Evolutionary conservation across 345 rosid species (phyloP), one percentile per base, ranked within the genome.

Genomic region (Citrus unshiu): DNA sequence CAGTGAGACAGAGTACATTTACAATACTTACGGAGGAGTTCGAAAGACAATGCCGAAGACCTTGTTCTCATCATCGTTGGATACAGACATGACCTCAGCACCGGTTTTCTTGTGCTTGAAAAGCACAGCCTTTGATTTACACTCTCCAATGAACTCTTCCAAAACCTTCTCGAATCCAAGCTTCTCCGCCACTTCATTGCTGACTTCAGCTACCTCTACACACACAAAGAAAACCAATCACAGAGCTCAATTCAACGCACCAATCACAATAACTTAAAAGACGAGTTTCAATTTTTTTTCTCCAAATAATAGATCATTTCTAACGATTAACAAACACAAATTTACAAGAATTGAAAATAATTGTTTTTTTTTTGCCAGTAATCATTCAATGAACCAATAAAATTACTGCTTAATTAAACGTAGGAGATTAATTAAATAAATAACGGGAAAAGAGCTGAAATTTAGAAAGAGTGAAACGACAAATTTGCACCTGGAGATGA

Each of bases 101-200:
- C 98, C 98, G 3, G 98, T 93, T 85, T 91, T 94, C 88, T 91
- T 96, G 83, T 96, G 99, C 77, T 84, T 93, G 82, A 91, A 93
- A 22, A 96, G 93, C 67, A 86, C 85, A 59, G 91, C 95, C 75
- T 86, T 94, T 27, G 99, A 96, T 84, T 96, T 94, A 79, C 98
- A 94, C 86, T 96, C 99, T 13, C 86, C 87, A 34, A 96, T 94
- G 83, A 93, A 93, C 74, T 94, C 88, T 73, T 94, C 99, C 1
- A 97, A 89, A 0, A 96, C 92, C 81, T 90, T 93, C 82, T 94
- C 94, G 77, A 93, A 96, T 56, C 99, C 99, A 77, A 85, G 84
- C 89, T 87, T 90, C 87, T 87, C 91, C 1, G 89, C 94, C 73
- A 86, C 90, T 82, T 87, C 98, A 79, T 91, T 88, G n/a, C 84